Evolutionary conservation across 345 rosid species (phyloP), one percentile per base, ranked within the genome.

Genomic region (Punica granatum): DNA sequence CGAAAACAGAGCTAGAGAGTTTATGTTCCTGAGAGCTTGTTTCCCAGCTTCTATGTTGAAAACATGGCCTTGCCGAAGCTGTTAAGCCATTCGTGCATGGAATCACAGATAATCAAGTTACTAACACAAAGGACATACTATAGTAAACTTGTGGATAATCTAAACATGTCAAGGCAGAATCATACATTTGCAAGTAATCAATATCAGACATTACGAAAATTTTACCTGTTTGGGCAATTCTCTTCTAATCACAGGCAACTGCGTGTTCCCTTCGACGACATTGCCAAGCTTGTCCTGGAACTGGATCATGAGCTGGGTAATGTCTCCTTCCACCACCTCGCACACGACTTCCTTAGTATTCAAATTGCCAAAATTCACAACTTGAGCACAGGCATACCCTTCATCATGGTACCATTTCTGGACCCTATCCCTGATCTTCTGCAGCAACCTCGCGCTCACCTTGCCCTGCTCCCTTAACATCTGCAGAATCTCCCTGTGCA

Each of bases 361-460:
- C 87, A 92, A 80, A 70, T 95, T 95, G 69, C 99, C 97, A 49
- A 92, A 95, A 75, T 95, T 95, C 64, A 95, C 98, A 58, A 92
- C 98, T 67, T 95, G 94, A 4, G 99, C 99, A 73, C 98, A 92
- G 3, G 96, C 97, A 75, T 88, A 95, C 44, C 99, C 99, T 73
- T 92, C 97, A 43, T 95, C 97, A 33, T 87, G 93, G 67, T 95
- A 95, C 99, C 99, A 95, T 44, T 83, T 86, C 85, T 92, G 98
- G 67, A 95, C 97, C 66, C 88, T 80, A 67, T 95, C 97, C 73
- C 99, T 83, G 32, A 95, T 85, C 86, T 73, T 95, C 90, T 95
- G 98, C 88, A 95, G 60, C 73, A 88, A 67, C 77, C 98, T 80
- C 1, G 98, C 98, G 59, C 93, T 92, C 65, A 92, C 99, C 81